Conservation (phyloP, 768 basidiomycete species). For the Botryobasidium botryosum region DNA sequence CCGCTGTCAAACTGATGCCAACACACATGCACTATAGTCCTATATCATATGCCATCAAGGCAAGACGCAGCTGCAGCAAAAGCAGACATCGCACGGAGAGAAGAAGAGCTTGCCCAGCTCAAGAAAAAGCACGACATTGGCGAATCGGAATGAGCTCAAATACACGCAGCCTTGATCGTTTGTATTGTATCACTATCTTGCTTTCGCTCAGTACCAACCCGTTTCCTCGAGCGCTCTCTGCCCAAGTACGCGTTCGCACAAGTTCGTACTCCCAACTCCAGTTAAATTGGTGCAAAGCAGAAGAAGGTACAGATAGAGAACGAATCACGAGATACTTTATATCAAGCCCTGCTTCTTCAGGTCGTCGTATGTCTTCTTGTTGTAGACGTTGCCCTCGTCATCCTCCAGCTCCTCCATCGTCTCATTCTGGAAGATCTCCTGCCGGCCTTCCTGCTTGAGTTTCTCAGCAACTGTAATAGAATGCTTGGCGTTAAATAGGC, state of each 20-base stretch:
- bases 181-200: not conserved
- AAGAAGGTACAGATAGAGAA: not conserved
- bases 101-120: constrained; percentile 73
- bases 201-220: not conserved
- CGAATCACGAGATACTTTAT: constrained; percentile 10
- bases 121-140: constrained; percentile 71
- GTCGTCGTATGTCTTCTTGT: constrained; percentile 94
- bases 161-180: not conserved
- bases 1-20: not conserved
- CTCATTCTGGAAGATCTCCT: constrained; percentile 85
- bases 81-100: constrained; percentile 77
- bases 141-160: not conserved
- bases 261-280: not conserved
- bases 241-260: not conserved
- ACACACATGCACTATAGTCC: constrained; percentile 27
- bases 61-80: constrained; percentile 88
- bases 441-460: constrained; percentile 88
- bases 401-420: constrained; percentile 98
- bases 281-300: not conserved
- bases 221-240: not conserved
- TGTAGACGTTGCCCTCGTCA: constrained; percentile 96
- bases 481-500: not conserved
- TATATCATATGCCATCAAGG: constrained; percentile 97
- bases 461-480: constrained; percentile 71
- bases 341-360: constrained; percentile 91